Evolutionary conservation across 2,329 filamentous ascomycete species (phyloP), one percentile per base, ranked within the genome.

Genomic region (Cylindrodendrum hubeiense): DNA sequence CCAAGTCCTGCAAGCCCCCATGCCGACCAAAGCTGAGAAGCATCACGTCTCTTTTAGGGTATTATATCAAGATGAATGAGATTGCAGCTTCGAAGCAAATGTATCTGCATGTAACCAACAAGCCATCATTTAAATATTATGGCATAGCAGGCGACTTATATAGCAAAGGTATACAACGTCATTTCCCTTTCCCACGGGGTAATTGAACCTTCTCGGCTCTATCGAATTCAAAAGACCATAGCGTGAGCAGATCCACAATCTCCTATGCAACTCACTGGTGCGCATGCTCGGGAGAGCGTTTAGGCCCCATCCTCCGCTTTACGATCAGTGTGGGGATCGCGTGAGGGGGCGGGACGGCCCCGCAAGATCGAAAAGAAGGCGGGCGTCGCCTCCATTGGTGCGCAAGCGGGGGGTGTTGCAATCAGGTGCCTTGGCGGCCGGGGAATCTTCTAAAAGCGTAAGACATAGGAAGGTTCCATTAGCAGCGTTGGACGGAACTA

Each of bases 371-470:
- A 7, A 33, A 19, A 49, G 21, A 43, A 50, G 55, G 60, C 49
- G 54, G 60, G 52, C 46, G 34, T 17, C 17, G 22, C 24, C 41
- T 30, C 54, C 24, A 63, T 63, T 63, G 60, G 60, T 54, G 60
- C 60, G 60, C 43, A 58, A 46, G 13, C 41, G 24, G 33, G 26
- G 37, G 53, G 46, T 6, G 47, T 58, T 24, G 24, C 41, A 44
- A n/a, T 22, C 6, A 12, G 22, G 24, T 26, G 21, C 37, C 34
- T 37, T 28, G 44, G 22, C 33, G 30, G 30, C 26, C 44, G 39
- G 44, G 43, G 26, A 41, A 50, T 19, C 39, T 12, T 57, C 53
- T 4, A 17, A 46, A 47, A 47, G 37, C 39, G 15, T 22, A 22
- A 50, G 44, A 13, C n/a, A 44, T 17, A 28, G 52, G 28, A 47